Base-by-base conservation (phyloP, 176 grass and related monocot genomes). In the Rhynchospora pubera region DNA sequence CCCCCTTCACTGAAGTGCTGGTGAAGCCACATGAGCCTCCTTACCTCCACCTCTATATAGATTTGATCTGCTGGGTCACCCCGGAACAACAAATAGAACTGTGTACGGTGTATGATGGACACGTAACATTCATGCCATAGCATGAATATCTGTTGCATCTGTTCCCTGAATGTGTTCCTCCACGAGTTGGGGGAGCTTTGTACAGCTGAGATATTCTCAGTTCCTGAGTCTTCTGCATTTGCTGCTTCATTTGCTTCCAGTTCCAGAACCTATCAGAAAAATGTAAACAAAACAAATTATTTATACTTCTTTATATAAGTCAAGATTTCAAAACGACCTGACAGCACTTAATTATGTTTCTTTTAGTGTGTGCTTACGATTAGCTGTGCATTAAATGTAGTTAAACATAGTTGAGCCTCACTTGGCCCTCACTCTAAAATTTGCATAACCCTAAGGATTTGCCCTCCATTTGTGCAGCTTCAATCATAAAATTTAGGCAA, bases 91-190 rank as follows among this genome's bases (percentile, higher is more conserved):
- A 90, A 85, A 64, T 95, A 95, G 73, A 99, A 99, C 69, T 99
- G 96, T 12, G 92, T 93, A 50, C 96, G 90, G 32, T 99, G 96
- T 84, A 95, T 95, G 82, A 99, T 95, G 0, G 96, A 99, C 39
- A 91, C 90, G 64, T 99, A 87, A 48, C 96, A 99, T 21, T 90
- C 26, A 84, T 93, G 79, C 96, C 96, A 99, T 51, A 93, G 79
- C 72, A 88, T 83, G 85, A 99, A 91, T 84, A 99, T 99, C 69
- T 93, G 86, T 84, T 89, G 87, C 92, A 95, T 99, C 82, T 99
- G 92, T 60, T 87, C 88, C 77, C 85, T 88, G 74, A 93, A 99
- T 53, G 84, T 86, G 63, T 32, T 87, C 13, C 86, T 68, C 96
- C 96, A 93, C 65, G 88, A 85, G 81, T 95, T 86, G 16, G 89